A percentile compares a stretch with the other conserved stretches of the same genome.
These are phyloP conservation scores for Mediolabrus comicus DNA, from an alignment of 108 stramenopile genomes.

Conservation along the genomic window DNA sequence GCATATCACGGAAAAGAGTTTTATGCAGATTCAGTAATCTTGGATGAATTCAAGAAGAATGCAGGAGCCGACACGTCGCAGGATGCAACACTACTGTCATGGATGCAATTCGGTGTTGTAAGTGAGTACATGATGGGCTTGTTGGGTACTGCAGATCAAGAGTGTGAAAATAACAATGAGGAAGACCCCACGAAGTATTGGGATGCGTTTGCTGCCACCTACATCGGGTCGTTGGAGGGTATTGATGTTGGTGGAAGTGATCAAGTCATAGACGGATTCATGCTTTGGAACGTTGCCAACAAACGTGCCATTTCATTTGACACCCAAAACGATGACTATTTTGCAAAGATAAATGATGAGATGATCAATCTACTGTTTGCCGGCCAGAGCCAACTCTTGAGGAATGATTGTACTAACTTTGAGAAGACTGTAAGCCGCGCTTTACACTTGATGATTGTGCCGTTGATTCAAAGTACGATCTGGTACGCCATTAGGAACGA, in stretches of 20 bases:
- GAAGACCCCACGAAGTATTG: slow-evolving; percentile 46
- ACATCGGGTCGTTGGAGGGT: slow-evolving; percentile 85
- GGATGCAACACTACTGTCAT: slow-evolving; percentile 47
- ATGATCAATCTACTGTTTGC: slow-evolving; percentile 70
- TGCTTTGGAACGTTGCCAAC: slow-evolving; percentile 68
- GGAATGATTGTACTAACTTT: slow-evolving; percentile 56
- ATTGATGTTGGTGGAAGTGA: slow-evolving; percentile 53
- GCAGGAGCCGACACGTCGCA: slow-evolving; percentile 54
- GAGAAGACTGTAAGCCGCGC: slow-evolving; percentile 54
- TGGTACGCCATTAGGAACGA: slow-evolving; percentile 67
- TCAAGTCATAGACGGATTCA: slow-evolving; percentile 69
- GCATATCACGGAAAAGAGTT: slow-evolving; percentile 51
- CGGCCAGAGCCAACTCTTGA: slow-evolving; percentile 62
- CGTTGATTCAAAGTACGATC: slow-evolving; percentile 70
- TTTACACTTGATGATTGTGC: slow-evolving; percentile 55
- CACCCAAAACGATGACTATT: slow-evolving; percentile 51
- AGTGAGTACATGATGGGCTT: slow-evolving; percentile 64
- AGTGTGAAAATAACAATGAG: slow-evolving; percentile 45
- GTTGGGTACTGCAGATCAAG: slow-evolving; percentile 47
- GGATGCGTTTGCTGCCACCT: slow-evolving; percentile 78
- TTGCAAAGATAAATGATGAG: slow-evolving; percentile 57
- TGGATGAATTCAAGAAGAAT: slow-evolving; percentile 47
- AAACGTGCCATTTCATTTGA: slow-evolving; percentile 77
- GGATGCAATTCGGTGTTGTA: slow-evolving; percentile 65
- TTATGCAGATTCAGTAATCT: slow-evolving; percentile 63